Conservation (phyloP, 2,329 filamentous ascomycete genomes). For the Elsinoe necatrix region DNA sequence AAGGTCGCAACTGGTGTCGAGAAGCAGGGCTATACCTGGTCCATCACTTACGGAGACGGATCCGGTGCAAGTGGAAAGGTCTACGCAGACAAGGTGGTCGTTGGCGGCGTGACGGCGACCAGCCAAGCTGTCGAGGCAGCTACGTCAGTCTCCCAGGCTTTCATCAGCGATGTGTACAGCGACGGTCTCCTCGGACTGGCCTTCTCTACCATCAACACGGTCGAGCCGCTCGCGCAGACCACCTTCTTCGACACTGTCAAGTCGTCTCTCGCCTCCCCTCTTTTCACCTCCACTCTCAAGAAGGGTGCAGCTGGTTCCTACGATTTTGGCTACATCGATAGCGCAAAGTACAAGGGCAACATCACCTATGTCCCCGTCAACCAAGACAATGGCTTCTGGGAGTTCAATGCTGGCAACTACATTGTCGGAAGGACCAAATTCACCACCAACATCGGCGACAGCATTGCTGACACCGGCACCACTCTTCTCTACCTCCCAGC, state of each 20-base stretch:
- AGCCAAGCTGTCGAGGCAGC: slow-evolving; percentile 60
- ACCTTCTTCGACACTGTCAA: slow-evolving; percentile 56
- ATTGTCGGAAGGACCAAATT: slow-evolving; percentile 38
- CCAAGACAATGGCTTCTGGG: slow-evolving; percentile 54
- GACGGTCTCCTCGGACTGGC: slow-evolving; percentile 55
- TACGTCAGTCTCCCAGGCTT: slow-evolving; percentile 46
- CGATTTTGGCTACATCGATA: slow-evolving; percentile 54
- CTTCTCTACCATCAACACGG: slow-evolving; percentile 53
- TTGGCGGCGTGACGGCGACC: slow-evolving; percentile 52
- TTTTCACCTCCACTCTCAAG: slow-evolving; percentile 53
- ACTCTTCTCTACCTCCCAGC: slow-evolving; percentile 51
- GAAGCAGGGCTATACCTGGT: slow-evolving; percentile 48
- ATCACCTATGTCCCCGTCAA: slow-evolving; percentile 51
- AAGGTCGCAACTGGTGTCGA: slow-evolving; percentile 40
- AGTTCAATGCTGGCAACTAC: slow-evolving; percentile 50
- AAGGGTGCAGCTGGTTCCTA: slow-evolving; percentile 45
- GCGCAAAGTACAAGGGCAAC: slow-evolving; percentile 48
- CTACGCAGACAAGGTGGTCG: slow-evolving; percentile 55
- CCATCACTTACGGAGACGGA: slow-evolving; percentile 57
- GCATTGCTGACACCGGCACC: slow-evolving; percentile 64
- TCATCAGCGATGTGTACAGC: slow-evolving; percentile 43
- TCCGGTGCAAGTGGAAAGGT: slow-evolving; percentile 56
- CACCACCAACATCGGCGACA: slow-evolving; percentile 36
- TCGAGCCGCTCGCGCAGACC: slow-evolving; percentile 41
- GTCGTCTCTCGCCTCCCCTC: slow-evolving; percentile 39